Percentiles rank a stretch among this genome's conserved stretches.
Evolutionary conservation across 1,139 yeast species (phyloP).

Genomic region (Hyphopichia wangnamkhiaoensis): DNA sequence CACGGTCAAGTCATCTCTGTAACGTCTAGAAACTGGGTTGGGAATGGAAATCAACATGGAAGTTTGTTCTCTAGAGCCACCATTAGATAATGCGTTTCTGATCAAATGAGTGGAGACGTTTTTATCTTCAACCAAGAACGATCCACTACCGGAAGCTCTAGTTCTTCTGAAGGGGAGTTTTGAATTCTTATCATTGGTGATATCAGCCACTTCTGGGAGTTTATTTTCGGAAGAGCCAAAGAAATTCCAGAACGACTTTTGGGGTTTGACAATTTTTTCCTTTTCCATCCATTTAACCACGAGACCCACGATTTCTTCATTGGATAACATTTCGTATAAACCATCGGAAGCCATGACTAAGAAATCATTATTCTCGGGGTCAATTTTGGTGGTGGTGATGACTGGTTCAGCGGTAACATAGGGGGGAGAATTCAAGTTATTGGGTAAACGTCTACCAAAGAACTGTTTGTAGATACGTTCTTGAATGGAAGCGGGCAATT

Average conservation of each 20-base stretch:
- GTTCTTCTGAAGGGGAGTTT: constrained; percentile 48
- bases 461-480: constrained; percentile 71
- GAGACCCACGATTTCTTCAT: constrained; percentile 88
- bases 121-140: constrained; percentile 67
- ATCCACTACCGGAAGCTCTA: constrained; percentile 32
- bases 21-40: constrained; percentile 87
- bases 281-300: constrained; percentile 94
- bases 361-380: constrained; percentile 75
- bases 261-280: constrained; percentile 62
- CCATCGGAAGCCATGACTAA: constrained; percentile 96
- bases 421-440: constrained; percentile 84
- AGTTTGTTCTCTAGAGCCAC: constrained; percentile 85
- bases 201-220: constrained; percentile 63
- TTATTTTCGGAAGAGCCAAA: constrained; percentile 50
- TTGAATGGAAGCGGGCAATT: constrained; percentile 73
- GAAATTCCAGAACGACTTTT: constrained; percentile 49
- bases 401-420: constrained; percentile 98
- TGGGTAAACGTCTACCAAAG: constrained; percentile 83
- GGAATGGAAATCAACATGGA: constrained; percentile 90
- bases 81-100: constrained; percentile 87
- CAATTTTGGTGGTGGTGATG: constrained; percentile 76
- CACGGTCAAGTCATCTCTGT: constrained; percentile 94
- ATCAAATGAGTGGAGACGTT: constrained; percentile 92
- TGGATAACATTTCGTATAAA: constrained; percentile 83
- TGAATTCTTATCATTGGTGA: constrained; percentile 54